These are phyloP conservation scores for Bipolaris gigantea DNA, from an alignment of 2,329 filamentous ascomycete species.

Conservation along the genomic window DNA sequence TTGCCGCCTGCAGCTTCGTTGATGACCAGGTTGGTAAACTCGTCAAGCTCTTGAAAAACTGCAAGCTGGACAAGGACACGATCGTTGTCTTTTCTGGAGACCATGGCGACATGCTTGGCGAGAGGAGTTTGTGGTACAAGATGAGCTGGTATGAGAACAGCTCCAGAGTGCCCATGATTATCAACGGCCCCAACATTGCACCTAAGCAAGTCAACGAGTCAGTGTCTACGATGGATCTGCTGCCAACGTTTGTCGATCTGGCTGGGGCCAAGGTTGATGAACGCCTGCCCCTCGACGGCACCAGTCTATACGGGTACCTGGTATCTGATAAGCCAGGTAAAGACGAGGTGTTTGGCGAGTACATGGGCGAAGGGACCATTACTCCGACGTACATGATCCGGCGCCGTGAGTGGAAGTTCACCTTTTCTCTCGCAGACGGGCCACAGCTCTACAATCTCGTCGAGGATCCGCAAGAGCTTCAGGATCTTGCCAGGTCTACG, in stretches of 20 bases:
- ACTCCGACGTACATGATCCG: constrained; percentile 93
- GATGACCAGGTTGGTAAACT: constrained; percentile 89
- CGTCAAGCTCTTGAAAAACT: constrained; percentile 74
- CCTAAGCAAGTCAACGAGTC: constrained; percentile 79
- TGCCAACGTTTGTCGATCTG: constrained; percentile 85
- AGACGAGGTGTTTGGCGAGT: constrained; percentile 92
- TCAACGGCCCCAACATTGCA: constrained; percentile 75
- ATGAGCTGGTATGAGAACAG: constrained; percentile 96
- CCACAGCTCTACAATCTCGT: constrained; percentile 82
- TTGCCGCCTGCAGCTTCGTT: constrained; percentile 89
- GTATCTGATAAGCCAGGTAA: constrained; percentile 58
- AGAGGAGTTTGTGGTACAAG: constrained; percentile 93
- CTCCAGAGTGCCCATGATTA: constrained; percentile 82
- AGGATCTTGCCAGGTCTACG: constrained; percentile 62
- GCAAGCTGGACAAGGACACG: constrained; percentile 79
- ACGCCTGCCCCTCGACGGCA: constrained; percentile 81
- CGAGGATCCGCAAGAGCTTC: constrained; percentile 74
- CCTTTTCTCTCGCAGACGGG: constrained; percentile 80
- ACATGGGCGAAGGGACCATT: constrained; percentile 90
- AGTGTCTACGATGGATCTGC: constrained; percentile 86
- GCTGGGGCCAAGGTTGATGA: constrained; percentile 70
- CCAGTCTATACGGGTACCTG: constrained; percentile 60
- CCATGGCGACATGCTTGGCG: constrained; percentile 94
- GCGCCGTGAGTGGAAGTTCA: constrained; percentile 86
- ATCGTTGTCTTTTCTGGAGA: constrained; percentile 92